Conservation (phyloP, 106 monocot species). For the Narthecium ossifragum region DNA sequence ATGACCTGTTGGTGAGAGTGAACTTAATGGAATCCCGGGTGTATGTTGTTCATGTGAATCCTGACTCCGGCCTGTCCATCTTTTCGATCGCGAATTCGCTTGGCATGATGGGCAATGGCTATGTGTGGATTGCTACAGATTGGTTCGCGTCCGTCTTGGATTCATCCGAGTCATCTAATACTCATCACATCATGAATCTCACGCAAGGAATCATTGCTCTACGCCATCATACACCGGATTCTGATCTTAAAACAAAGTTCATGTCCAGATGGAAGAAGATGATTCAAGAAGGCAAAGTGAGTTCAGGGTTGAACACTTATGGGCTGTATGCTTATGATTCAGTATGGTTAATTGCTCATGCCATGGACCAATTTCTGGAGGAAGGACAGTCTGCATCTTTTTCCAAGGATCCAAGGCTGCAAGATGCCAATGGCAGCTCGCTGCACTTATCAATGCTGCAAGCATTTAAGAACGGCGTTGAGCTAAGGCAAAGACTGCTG, state of each 20-base stretch:
- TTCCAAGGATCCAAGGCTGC: conserved; percentile 42
- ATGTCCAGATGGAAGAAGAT: conserved; percentile 2
- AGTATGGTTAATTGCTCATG: conserved; percentile 3
- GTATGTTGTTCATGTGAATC: background rate
- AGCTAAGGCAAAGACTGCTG: conserved; percentile 26
- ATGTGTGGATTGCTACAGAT: conserved; percentile 8
- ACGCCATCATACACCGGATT: background rate
- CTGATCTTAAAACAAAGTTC: background rate
- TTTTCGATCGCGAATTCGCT: background rate
- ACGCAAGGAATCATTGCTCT: background rate
- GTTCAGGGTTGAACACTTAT: background rate
- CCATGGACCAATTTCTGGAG: conserved; percentile 1
- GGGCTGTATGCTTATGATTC: conserved; percentile 6
- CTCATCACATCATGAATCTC: background rate
- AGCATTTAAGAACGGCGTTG: conserved; percentile 30
- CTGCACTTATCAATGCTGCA: conserved; percentile 30
- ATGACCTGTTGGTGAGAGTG: background rate
- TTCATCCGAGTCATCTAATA: background rate
- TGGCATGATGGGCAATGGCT: conserved; percentile 1
- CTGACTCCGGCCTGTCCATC: background rate
- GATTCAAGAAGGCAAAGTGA: background rate
- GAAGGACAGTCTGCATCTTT: conserved; percentile 5
- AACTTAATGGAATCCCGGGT: background rate
- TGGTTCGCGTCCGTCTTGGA: background rate
- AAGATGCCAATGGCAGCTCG: conserved; percentile 24